phyloP scores from a whole-genome alignment of 2,329 filamentous ascomycete species.

The Colletotrichum somersetense region DNA sequence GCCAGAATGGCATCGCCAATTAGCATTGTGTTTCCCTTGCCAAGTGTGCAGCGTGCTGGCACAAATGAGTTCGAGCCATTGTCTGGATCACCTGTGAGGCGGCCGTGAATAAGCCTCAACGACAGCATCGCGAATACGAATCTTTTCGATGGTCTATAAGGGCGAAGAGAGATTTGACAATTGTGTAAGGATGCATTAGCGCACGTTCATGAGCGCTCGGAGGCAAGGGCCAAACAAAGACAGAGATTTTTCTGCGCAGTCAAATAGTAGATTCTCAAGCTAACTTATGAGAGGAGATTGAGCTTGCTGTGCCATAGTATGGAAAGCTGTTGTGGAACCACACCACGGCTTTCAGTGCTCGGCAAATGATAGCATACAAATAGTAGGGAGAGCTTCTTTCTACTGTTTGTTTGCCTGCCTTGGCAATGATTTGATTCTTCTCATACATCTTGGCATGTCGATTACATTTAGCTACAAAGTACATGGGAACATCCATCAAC shows the following conservation, averaged over 20 bases:
- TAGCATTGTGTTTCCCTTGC: slow-evolving; percentile 35
- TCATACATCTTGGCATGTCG: background rate
- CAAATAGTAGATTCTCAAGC: background rate
- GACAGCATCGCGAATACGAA: background rate
- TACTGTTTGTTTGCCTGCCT: background rate
- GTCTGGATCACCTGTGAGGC: slow-evolving; percentile 19
- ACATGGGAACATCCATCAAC: too few relatives aligned
- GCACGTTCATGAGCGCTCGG: background rate
- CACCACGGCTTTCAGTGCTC: too few relatives aligned
- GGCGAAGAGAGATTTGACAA: background rate
- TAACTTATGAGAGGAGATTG: background rate
- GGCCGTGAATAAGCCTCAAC: background rate
- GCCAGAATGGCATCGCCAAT: slow-evolving; percentile 37
- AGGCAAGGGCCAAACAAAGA: background rate
- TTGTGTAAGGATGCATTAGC: background rate
- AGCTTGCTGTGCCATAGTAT: background rate
- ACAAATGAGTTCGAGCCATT: slow-evolving; percentile 36
- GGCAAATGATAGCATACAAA: background rate
- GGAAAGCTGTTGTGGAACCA: background rate
- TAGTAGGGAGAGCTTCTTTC: too few relatives aligned
- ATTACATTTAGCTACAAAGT: background rate
- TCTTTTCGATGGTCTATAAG: background rate
- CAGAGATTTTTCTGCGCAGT: background rate
- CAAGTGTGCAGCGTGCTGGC: slow-evolving; percentile 27
- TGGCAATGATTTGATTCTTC: too few relatives aligned